Percentiles rank a stretch among this genome's conserved stretches.
Conservation (phyloP, 192 early-diverging fungal genomes). For the Geosiphon pyriformis region DNA sequence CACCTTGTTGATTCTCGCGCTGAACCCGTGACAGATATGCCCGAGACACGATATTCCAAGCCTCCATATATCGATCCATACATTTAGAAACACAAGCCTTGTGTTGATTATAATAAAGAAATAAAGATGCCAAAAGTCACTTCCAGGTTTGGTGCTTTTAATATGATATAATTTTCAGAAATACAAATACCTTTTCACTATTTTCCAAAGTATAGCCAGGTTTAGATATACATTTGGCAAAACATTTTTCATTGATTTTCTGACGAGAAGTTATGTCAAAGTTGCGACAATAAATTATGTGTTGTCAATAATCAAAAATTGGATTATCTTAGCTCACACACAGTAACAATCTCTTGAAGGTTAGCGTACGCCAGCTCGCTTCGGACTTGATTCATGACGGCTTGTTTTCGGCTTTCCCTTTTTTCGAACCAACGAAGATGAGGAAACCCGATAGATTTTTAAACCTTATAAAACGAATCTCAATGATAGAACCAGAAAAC, state of each 20-base stretch:
- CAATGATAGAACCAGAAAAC: too few species aligned
- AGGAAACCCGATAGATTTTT: neutral
- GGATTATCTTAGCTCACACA: too few species aligned
- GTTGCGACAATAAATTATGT: neutral
- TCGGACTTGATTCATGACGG: conserved; percentile 73
- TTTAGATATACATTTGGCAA: conserved; percentile 70
- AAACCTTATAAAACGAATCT: neutral
- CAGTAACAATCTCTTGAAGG: conserved; percentile 75
- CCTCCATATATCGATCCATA: conserved; percentile 83
- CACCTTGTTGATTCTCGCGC: conserved; percentile 45
- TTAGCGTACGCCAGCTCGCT: conserved; percentile 75
- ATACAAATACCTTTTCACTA: conserved; percentile 64
- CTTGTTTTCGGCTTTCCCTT: conserved; percentile 55
- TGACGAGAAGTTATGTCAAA: conserved; percentile 23
- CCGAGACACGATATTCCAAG: conserved; percentile 78
- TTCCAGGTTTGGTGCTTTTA: too few species aligned
- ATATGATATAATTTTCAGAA: too few species aligned
- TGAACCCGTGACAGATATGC: conserved; percentile 71
- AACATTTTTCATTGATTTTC: conserved; percentile 91
- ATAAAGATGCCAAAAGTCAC: neutral
- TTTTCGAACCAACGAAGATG: too few species aligned
- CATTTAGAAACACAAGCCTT: conserved; percentile 72
- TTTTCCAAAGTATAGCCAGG: conserved; percentile 64
- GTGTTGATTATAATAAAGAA: conserved; percentile 6
- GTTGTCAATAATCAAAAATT: too few species aligned